phyloP scores from a whole-genome alignment of 2,329 filamentous ascomycete genomes.

The Talaromyces sp. region DNA sequence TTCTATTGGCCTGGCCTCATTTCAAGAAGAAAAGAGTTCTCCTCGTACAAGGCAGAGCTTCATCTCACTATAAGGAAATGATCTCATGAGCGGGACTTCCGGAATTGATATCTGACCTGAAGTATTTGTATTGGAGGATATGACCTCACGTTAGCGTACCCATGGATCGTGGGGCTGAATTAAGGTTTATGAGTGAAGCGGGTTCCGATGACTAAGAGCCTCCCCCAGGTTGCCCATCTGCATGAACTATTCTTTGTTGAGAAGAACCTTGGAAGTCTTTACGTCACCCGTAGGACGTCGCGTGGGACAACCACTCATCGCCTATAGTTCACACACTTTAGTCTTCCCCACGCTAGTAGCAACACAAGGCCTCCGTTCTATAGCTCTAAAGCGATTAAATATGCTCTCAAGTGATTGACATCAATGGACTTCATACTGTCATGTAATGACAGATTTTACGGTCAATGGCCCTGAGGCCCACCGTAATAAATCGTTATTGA shows the following conservation, averaged over 20 bases:
- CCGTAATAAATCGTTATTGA: no score
- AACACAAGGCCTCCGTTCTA: no score
- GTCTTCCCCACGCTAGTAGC: constrained; percentile 5
- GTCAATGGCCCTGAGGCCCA: not conserved
- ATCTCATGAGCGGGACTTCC: constrained; percentile 20
- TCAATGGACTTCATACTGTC: not conserved
- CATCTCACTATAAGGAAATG: constrained; percentile 3
- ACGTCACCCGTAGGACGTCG: constrained; percentile 13
- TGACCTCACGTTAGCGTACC: constrained; percentile 13
- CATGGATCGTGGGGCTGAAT: constrained; percentile 14
- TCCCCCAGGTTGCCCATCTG: not conserved
- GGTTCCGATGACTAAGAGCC: constrained; percentile 15
- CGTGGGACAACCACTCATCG: constrained; percentile 1
- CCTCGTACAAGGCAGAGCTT: not conserved
- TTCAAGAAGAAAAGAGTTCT: no score
- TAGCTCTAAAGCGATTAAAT: no score
- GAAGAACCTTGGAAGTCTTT: constrained; percentile 12
- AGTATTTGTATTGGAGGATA: constrained; percentile 3
- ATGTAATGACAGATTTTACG: no score
- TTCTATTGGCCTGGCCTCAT: no score
- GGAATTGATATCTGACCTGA: constrained; percentile 4
- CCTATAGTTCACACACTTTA: not conserved
- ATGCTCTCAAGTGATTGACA: no score
- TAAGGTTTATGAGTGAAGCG: constrained; percentile 7
- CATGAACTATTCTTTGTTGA: not conserved